Percentiles rank a stretch among this genome's conserved stretches.
These are phyloP conservation scores for Malus fusca DNA, from an alignment of 306 rosid species.

Conservation along the genomic window DNA sequence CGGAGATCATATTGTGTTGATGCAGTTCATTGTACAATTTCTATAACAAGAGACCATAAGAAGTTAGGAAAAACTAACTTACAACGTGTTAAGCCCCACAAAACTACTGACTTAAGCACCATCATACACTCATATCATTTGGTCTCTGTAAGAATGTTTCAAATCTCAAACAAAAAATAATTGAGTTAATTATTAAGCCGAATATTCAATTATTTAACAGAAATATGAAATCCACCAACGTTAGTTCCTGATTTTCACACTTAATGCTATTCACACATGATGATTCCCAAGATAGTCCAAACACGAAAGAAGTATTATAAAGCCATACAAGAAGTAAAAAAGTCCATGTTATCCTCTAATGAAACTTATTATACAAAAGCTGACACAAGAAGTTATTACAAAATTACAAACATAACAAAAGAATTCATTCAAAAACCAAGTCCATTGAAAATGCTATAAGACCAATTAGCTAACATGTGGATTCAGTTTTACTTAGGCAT, in stretches of 20 bases:
- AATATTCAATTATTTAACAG: neutral
- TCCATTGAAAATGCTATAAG: neutral
- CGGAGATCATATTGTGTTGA: constrained; percentile 28
- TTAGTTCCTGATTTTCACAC: neutral
- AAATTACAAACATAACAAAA: neutral
- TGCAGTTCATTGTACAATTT: constrained; percentile 33
- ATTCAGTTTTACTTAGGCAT: neutral
- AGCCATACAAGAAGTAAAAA: neutral
- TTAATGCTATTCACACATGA: neutral
- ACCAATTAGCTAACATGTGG: neutral
- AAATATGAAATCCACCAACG: neutral
- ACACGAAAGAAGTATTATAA: neutral
- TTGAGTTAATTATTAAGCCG: neutral
- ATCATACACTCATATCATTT: neutral
- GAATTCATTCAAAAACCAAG: neutral
- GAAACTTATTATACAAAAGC: neutral
- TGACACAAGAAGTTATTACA: neutral
- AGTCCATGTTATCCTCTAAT: neutral
- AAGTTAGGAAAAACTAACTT: constrained; percentile 4
- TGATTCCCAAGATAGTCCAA: neutral
- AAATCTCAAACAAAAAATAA: neutral
- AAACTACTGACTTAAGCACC: neutral
- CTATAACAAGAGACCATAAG: constrained; percentile 28
- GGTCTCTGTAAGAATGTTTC: neutral
- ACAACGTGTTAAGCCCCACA: neutral